These are phyloP conservation scores for Eragrostis tef DNA, from an alignment of 202 grass and related monocot genomes.

Conservation along the genomic window DNA sequence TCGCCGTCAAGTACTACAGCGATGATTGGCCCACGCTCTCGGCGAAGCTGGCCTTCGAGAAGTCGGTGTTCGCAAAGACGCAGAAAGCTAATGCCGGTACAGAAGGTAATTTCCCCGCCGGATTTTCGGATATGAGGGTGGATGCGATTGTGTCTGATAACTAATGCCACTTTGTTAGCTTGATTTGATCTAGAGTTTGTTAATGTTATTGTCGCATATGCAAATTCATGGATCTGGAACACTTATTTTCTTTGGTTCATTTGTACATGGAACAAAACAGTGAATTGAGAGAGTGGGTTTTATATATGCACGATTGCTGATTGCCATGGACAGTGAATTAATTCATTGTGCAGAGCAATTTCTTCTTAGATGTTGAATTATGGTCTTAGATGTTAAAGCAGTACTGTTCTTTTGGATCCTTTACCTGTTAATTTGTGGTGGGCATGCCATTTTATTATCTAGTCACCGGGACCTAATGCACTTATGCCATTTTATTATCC, in stretches of 20 bases:
- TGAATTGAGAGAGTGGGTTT: not conserved
- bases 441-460: too few relatives aligned
- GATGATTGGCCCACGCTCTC: constrained; percentile 85
- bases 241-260: not conserved
- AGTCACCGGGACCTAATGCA: too few relatives aligned
- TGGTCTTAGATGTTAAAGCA: not conserved
- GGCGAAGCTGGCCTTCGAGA: constrained; percentile 89
- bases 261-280: not conserved
- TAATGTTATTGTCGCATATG: not conserved
- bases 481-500: not conserved
- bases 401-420: not conserved
- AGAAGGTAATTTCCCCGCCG: constrained; percentile 57
- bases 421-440: not conserved
- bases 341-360: not conserved
- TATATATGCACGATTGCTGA: not conserved
- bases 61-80: constrained; percentile 89
- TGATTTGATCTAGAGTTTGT: constrained; percentile 20
- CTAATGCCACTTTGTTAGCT: not conserved
- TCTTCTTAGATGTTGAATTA: not conserved
- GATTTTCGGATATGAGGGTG: not conserved
- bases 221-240: constrained; percentile 21
- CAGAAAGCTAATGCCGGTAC: constrained; percentile 72
- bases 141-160: not conserved
- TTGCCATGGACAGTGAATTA: not conserved
- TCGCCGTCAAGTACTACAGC: constrained; percentile 94